Evolutionary conservation across 306 rosid species (phyloP).

Genomic region (Comarum palustre): DNA sequence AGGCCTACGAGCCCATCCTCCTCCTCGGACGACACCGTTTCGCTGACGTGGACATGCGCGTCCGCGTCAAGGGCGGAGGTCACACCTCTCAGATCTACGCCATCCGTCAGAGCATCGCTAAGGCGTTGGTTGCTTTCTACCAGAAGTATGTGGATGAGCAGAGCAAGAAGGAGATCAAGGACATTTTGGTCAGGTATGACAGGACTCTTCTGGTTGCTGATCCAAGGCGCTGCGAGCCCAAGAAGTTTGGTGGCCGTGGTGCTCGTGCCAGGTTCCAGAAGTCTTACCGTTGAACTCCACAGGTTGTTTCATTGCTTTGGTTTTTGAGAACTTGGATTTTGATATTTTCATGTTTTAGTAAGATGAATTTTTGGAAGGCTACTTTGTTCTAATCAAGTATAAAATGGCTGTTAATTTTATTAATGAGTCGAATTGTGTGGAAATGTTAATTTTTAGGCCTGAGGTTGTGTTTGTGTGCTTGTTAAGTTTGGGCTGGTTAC

Average conservation of each 20-base stretch:
- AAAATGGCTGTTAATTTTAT: too few relatives aligned
- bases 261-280: conserved; percentile 59
- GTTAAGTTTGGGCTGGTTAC: too few relatives aligned
- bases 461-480: too few relatives aligned
- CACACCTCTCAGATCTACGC: conserved; percentile 60
- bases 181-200: conserved; percentile 43
- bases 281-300: conserved; percentile 42
- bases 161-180: conserved; percentile 54
- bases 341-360: too few relatives aligned
- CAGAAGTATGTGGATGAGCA: conserved; percentile 53
- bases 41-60: conserved; percentile 48
- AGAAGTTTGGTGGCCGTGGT: conserved; percentile 59
- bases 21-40: conserved; percentile 48
- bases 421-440: too few relatives aligned
- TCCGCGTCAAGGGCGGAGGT: conserved; percentile 50
- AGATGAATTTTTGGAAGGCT: too few relatives aligned
- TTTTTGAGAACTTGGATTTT: too few relatives aligned
- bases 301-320: too few relatives aligned
- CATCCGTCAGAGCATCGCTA: conserved; percentile 55
- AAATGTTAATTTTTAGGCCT: too few relatives aligned
- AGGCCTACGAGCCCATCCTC: conserved; percentile 50
- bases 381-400: too few relatives aligned
- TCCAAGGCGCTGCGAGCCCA: conserved; percentile 57
- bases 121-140: conserved; percentile 50
- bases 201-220: conserved; percentile 49